Evolutionary conservation across 2,329 filamentous ascomycete genomes (phyloP).

Genomic region (Grosmannia huntii): DNA sequence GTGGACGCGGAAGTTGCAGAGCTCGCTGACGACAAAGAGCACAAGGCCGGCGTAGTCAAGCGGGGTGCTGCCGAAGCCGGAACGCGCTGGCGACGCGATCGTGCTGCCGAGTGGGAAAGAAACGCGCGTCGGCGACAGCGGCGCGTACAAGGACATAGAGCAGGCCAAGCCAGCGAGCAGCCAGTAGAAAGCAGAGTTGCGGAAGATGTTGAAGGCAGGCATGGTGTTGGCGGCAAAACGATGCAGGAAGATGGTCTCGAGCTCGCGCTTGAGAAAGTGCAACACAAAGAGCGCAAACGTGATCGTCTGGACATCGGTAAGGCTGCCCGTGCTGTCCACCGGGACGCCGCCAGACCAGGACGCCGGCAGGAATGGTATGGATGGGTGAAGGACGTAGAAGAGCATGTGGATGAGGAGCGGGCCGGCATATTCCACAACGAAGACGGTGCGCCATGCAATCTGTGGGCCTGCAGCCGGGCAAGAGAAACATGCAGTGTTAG

Average conservation of each 20-base stretch:
- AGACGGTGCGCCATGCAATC: slow-evolving; percentile 86
- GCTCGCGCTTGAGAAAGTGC: slow-evolving; percentile 91
- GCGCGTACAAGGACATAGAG: slow-evolving; percentile 75
- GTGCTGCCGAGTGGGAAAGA: slow-evolving; percentile 1
- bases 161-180: slow-evolving; percentile 65
- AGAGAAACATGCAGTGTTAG: background rate
- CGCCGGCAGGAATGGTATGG: slow-evolving; percentile 40
- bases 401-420: slow-evolving; percentile 78
- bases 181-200: slow-evolving; percentile 96
- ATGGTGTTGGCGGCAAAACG: slow-evolving; percentile 92
- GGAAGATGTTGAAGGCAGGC: slow-evolving; percentile 82
- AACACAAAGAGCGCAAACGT: slow-evolving; percentile 60
- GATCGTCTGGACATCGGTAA: slow-evolving; percentile 54
- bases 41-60: slow-evolving; percentile 56
- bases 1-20: slow-evolving; percentile 71
- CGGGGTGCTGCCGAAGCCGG: slow-evolving; percentile 12
- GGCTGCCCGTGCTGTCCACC: slow-evolving; percentile 24
- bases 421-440: slow-evolving; percentile 87
- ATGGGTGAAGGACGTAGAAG: slow-evolving; percentile 58
- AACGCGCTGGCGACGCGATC: slow-evolving; percentile 10
- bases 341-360: slow-evolving; percentile 14
- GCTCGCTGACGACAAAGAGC: slow-evolving; percentile 65
- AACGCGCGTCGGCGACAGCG: slow-evolving; percentile 46
- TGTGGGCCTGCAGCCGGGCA: slow-evolving; percentile 52
- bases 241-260: slow-evolving; percentile 89